phyloP scores from a whole-genome alignment of 139 green algal genomes.

The Coccomyxa sp. region DNA sequence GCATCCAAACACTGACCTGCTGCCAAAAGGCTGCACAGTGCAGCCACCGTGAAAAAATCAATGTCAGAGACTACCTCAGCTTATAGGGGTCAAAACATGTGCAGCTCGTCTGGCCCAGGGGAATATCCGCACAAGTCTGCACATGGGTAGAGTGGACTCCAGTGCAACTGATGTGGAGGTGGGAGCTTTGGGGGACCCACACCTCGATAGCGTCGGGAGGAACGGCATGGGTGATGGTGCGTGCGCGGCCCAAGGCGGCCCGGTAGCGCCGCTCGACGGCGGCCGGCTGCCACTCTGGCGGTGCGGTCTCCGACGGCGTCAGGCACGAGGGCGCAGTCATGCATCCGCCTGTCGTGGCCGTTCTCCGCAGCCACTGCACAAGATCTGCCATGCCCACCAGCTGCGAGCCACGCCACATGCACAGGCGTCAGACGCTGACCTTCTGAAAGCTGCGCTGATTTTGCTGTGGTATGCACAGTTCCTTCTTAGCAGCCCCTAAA shows the following conservation, averaged over 20 bases:
- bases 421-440: not conserved
- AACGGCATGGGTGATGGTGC: not conserved
- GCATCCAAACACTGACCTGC: too few species aligned
- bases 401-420: not conserved
- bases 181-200: too few species aligned
- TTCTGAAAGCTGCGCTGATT: not conserved
- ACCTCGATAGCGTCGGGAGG: not conserved
- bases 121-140: not conserved
- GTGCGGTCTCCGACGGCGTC: not conserved
- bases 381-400: not conserved
- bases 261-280: not conserved
- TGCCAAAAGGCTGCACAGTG: too few species aligned
- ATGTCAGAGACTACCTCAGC: too few species aligned
- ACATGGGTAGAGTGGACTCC: not conserved
- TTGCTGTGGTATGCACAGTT: not conserved
- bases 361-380: not conserved
- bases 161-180: not conserved
- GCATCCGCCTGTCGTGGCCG: not conserved
- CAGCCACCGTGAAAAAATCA: too few species aligned
- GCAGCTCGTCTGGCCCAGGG: not conserved
- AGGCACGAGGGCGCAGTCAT: not conserved
- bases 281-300: not conserved
- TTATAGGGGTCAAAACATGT: too few species aligned
- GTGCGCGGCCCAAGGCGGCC: too few species aligned
- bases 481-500: not conserved